phyloP scores from a whole-genome alignment of 106 monocot species.

The Dioscorea alata region DNA sequence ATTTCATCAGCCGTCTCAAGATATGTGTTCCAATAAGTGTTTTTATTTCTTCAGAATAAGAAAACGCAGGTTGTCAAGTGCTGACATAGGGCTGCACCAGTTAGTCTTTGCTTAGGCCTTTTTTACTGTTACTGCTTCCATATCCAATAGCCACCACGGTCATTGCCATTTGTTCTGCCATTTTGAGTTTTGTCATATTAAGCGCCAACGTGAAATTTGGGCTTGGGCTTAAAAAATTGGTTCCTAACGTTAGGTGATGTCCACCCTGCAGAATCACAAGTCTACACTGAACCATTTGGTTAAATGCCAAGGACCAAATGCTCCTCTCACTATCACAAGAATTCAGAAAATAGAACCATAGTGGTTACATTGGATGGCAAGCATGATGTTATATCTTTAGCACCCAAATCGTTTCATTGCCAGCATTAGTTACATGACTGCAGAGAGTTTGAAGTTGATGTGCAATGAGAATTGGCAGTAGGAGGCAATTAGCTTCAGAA shows the following conservation, averaged over 20 bases:
- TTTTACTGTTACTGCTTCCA: no score
- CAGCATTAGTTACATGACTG: conserved; percentile 6
- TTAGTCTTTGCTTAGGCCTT: no score
- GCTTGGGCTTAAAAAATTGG: no score
- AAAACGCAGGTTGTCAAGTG: no score
- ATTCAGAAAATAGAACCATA: conserved; percentile 8
- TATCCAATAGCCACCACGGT: no score
- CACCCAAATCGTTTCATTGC: conserved; percentile 44
- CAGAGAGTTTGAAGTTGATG: not conserved
- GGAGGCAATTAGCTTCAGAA: conserved; percentile 3
- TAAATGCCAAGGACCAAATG: conserved; percentile 30
- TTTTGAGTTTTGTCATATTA: no score
- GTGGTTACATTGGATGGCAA: conserved; percentile 52
- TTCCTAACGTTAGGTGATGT: conserved; percentile 17
- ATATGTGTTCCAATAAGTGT: no score
- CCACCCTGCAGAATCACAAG: not conserved
- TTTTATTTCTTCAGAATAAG: no score
- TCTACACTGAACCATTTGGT: conserved; percentile 47
- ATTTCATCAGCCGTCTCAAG: no score
- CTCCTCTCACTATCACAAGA: conserved; percentile 13
- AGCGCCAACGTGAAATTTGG: no score
- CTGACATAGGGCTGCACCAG: no score
- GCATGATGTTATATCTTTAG: conserved; percentile 34
- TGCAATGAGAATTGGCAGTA: not conserved
- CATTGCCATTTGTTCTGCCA: no score